A percentile compares a stretch with the other conserved stretches of the same genome.
Evolutionary conservation across 164 flowering plant genomes (phyloP).

Genomic region (Pachysandra terminalis): DNA sequence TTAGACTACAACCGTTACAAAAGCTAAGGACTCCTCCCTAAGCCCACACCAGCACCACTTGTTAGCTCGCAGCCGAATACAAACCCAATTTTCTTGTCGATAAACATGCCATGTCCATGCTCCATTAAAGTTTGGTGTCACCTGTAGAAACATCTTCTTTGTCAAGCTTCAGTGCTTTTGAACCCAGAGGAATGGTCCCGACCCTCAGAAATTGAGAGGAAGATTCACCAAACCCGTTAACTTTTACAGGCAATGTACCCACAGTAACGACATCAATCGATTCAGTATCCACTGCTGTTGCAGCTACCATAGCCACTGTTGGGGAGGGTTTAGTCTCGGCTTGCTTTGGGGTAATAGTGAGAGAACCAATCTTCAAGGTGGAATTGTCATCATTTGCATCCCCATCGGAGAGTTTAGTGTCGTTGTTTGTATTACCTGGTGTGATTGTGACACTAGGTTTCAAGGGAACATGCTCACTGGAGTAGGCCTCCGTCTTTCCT

Average conservation of each 20-base stretch:
- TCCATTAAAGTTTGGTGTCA: background rate
- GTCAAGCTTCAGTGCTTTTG: slow-evolving; percentile 33
- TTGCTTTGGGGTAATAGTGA: slow-evolving; percentile 35
- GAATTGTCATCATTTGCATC: slow-evolving; percentile 26
- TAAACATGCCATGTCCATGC: background rate
- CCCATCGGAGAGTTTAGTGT: slow-evolving; percentile 15
- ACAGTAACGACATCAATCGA: slow-evolving; percentile 46
- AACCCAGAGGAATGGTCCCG: slow-evolving; percentile 70
- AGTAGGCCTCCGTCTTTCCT: slow-evolving; percentile 12
- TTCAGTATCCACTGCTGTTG: slow-evolving; percentile 6
- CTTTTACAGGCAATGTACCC: slow-evolving; percentile 64
- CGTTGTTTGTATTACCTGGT: slow-evolving; percentile 8
- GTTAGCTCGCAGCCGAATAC: background rate
- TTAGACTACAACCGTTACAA: slow-evolving; percentile 7
- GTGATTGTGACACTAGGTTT: slow-evolving; percentile 3
- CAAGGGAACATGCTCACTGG: slow-evolving; percentile 14
- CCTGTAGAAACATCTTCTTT: slow-evolving; percentile 14
- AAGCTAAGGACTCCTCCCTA: too few relatives aligned
- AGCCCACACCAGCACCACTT: background rate
- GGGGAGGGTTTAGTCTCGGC: slow-evolving; percentile 15
- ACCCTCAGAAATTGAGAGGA: slow-evolving; percentile 40
- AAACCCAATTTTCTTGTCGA: too few relatives aligned
- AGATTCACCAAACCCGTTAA: slow-evolving; percentile 40
- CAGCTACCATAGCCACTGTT: slow-evolving; percentile 6
- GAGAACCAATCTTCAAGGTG: slow-evolving; percentile 44